Base-by-base conservation (phyloP, 2,329 filamentous ascomycete species). In the Paraconiothyrium sp. region DNA sequence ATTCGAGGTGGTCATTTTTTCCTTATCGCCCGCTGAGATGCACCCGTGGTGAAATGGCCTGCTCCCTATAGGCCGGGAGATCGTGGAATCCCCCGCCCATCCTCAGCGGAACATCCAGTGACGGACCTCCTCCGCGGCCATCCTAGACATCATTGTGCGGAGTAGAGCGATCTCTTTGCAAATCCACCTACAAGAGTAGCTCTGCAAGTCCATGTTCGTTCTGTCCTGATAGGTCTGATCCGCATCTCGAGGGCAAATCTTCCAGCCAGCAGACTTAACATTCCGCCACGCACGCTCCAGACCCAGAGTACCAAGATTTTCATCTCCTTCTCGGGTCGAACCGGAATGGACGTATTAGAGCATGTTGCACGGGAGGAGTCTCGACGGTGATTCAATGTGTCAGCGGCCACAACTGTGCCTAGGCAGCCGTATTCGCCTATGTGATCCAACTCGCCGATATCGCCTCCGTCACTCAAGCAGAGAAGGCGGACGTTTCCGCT, bases 341-440 rank as follows among this genome's bases (percentile, higher is more conserved):
- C 65, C 75, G 75, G 75, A 69, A 67, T 39, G 30, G 27, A 47
- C 39, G 20, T 30, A 24, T 43, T 52, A 49, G 60, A 58, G 56
- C 64, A 70, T 67, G 68, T 62, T 58, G 64, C 56, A 63, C 49
- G 58, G 64, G 63, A 67, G 47, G 51, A 67, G 47, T 37, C 67
- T 70, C 62, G 65, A 60, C 64, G 65, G 54, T 54, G 50, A 72
- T 72, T 72, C 67, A 64, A 73, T 75, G 72, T 74, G 76, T 78
- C 76, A 78, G 74, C 75, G 70, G 70, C 72, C 68, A 66, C 61
- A 64, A 59, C 68, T 61, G 61, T 57, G 59, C 60, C 66, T 67
- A 59, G 62, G 47, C 64, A 52, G 55, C 60, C 60, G 51, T 61
- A 54, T n/a, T 58, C 59, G 58, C 57, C 34, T 48, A 34, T 34